These are phyloP conservation scores for Penicillium angulare DNA, from an alignment of 495 filamentous ascomycete genomes.

Conservation along the genomic window DNA sequence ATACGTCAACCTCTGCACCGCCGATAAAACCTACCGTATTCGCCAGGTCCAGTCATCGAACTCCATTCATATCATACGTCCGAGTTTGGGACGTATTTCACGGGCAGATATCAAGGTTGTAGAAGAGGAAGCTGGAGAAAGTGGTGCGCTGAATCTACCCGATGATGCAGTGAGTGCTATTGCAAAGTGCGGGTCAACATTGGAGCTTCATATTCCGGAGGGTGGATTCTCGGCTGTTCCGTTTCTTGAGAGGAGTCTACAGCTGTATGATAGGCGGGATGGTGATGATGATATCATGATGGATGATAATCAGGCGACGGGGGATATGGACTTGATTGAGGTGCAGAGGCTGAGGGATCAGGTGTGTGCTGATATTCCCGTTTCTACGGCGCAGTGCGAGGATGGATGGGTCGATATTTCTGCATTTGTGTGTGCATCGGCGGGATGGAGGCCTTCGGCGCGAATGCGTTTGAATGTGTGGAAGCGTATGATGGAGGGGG, in stretches of 20 bases:
- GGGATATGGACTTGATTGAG: not conserved
- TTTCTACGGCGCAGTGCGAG: conserved; percentile 44
- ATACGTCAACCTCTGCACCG: conserved; percentile 72
- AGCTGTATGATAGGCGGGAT: conserved; percentile 31
- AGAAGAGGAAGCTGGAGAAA: conserved; percentile 21
- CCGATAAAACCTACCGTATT: conserved; percentile 68
- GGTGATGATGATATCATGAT: conserved; percentile 20
- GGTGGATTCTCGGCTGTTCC: conserved; percentile 34
- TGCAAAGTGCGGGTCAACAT: conserved; percentile 69
- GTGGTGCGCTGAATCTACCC: conserved; percentile 31
- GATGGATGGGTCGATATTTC: conserved; percentile 47
- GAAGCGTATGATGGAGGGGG: conserved; percentile 45
- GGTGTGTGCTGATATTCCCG: conserved; percentile 45
- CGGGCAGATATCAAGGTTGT: conserved; percentile 32
- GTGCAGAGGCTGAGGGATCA: conserved; percentile 16
- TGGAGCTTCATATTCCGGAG: conserved; percentile 55
- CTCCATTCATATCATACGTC: conserved; percentile 67
- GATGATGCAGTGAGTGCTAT: conserved; percentile 54
- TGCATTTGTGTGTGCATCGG: conserved; percentile 41
- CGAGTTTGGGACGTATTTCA: conserved; percentile 39
- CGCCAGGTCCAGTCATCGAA: conserved; percentile 93
- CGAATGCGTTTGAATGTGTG: conserved; percentile 42
- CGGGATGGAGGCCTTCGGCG: conserved; percentile 44
- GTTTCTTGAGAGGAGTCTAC: conserved; percentile 35
- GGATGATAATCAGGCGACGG: conserved; percentile 6